A percentile compares a stretch with the other conserved stretches of the same genome.
Conservation (phyloP, 805 yeast species). For the Candida alai region DNA sequence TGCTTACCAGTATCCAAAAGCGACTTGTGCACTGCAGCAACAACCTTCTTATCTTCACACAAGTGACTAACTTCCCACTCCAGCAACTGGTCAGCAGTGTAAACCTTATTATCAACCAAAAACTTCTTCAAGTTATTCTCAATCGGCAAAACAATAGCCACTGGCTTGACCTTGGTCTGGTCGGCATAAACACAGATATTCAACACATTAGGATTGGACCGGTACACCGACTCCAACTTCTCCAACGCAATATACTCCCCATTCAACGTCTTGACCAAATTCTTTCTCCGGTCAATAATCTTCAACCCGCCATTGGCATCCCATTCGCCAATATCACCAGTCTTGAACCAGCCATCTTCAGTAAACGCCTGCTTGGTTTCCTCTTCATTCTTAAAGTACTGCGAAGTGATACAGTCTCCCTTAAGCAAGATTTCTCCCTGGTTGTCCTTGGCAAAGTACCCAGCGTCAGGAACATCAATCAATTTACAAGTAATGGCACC, state of each 20-base stretch:
- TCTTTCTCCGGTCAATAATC: slow-evolving; percentile 92
- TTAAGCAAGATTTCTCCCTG: slow-evolving; percentile 89
- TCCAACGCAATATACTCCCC: slow-evolving; percentile 98
- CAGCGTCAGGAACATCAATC: slow-evolving; percentile 87
- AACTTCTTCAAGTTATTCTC: slow-evolving; percentile 55
- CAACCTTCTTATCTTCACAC: slow-evolving; percentile 55
- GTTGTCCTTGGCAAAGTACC: slow-evolving; percentile 82
- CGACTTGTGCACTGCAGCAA: slow-evolving; percentile 50
- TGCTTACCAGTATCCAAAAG: slow-evolving; percentile 71
- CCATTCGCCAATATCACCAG: slow-evolving; percentile 98
- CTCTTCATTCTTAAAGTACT: slow-evolving; percentile 77
- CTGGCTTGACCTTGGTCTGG: slow-evolving; percentile 79
- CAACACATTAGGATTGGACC: slow-evolving; percentile 71
- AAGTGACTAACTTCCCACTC: slow-evolving; percentile 45
- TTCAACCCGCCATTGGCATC: slow-evolving; percentile 71
- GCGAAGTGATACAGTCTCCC: slow-evolving; percentile 70
- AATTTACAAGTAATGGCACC: slow-evolving; percentile 85
- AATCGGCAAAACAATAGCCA: slow-evolving; percentile 85
- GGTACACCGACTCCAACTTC: slow-evolving; percentile 85
- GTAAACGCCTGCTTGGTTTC: slow-evolving; percentile 75
- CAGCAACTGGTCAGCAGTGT: slow-evolving; percentile 46
- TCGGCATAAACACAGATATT: slow-evolving; percentile 95
- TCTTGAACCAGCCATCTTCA: slow-evolving; percentile 89
- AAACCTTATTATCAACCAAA: slow-evolving; percentile 48
- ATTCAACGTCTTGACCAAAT: slow-evolving; percentile 89